These are phyloP conservation scores for Cynara cardunculus DNA, from an alignment of 129 eudicot genomes.

Conservation along the genomic window DNA sequence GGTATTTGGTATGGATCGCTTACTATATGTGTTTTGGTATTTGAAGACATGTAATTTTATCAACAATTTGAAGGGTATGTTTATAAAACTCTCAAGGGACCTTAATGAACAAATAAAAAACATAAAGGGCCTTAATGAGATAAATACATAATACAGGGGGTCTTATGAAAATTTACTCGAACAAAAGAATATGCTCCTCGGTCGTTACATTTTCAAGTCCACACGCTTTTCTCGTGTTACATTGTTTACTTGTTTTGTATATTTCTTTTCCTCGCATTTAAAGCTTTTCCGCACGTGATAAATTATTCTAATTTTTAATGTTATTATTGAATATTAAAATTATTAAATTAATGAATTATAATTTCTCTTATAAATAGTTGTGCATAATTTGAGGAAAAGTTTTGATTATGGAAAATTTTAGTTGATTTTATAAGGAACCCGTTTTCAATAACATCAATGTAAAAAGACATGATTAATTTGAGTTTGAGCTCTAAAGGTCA, in stretches of 20 bases:
- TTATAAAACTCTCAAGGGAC: background rate
- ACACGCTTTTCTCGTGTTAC: constrained; percentile 15
- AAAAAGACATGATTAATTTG: no score
- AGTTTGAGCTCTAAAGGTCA: no score
- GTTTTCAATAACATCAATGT: no score
- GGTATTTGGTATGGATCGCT: no score
- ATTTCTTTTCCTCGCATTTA: constrained; percentile 10
- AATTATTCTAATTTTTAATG: no score
- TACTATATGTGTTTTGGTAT: background rate
- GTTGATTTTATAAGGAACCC: no score
- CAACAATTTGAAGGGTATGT: background rate
- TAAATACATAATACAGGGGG: constrained; percentile 1
- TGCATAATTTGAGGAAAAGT: no score
- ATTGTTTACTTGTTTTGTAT: background rate
- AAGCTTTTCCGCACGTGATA: background rate
- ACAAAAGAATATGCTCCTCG: constrained; percentile 22
- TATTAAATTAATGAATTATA: no score
- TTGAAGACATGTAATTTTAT: background rate
- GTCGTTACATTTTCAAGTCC: background rate
- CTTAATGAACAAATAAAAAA: background rate
- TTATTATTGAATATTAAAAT: no score
- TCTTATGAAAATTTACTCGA: background rate
- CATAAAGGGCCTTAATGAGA: background rate
- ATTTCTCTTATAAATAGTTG: no score
- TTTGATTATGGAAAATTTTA: no score